Evolutionary conservation across 2,329 filamentous ascomycete genomes (phyloP).

Genomic region (Trichophyton benhamiae): DNA sequence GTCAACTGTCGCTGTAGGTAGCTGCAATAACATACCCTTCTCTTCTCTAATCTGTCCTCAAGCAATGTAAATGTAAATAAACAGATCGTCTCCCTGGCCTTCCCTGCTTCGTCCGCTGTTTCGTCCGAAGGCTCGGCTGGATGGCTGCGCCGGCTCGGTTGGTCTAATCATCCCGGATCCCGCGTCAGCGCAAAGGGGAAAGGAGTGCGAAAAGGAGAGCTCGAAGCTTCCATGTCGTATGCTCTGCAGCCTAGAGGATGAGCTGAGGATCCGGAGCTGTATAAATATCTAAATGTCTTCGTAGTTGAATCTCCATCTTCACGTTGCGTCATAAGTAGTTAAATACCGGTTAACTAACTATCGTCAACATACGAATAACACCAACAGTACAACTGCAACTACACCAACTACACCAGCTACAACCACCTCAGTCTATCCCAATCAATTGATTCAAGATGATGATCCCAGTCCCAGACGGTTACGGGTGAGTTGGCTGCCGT

Average conservation of each 20-base stretch:
- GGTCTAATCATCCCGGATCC: background rate
- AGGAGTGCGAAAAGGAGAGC: background rate
- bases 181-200: background rate
- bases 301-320: too few species aligned
- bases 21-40: background rate
- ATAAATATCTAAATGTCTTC: too few species aligned
- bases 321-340: too few species aligned
- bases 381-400: background rate
- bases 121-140: background rate
- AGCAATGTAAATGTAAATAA: background rate
- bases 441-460: slow-evolving; percentile 2
- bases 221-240: background rate
- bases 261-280: too few species aligned
- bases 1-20: background rate
- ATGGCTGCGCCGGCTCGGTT: background rate
- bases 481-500: slow-evolving; percentile 29
- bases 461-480: slow-evolving; percentile 32
- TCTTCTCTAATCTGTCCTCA: too few species aligned
- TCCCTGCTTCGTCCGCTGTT: background rate
- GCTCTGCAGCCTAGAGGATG: background rate
- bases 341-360: too few species aligned
- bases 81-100: background rate
- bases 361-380: background rate
- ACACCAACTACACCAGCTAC: background rate
- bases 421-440: background rate